Evolutionary conservation across 192 early-diverging fungal species (phyloP), one percentile per base, ranked within the genome.

Genomic region (Coemansia sp.): DNA sequence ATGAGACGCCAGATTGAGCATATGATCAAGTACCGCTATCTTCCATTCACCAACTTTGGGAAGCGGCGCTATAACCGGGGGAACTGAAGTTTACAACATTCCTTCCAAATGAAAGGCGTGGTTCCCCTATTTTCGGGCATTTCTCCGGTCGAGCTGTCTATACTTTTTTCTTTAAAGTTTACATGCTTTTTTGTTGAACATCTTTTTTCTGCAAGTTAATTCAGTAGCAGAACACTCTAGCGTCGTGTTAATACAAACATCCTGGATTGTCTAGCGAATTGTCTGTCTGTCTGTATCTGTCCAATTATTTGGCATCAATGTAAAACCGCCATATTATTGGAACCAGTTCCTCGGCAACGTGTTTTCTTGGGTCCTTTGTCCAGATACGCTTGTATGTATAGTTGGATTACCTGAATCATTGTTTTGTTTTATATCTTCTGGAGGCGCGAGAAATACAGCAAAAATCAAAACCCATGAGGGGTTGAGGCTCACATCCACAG

Each of bases 1-100:
- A 99, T 99, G 98, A 88, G 89, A 70, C 86, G 95, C 64, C 98
- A 98, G 76, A 97, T 99, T 77, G 84, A 88, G 66, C 98, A 98
- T 68, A 99, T 99, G 97, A 89, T 96, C 74, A 95, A 93, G 80
- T 92, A 96, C 84, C 89, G 89, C 67, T 97, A 95, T 66, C 85
- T 94, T 49, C 93, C 93, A 19, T 92, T 92, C 74, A 71, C 72
- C 62, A 89, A 94, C 82, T 78, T 91, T 71, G 89, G 89, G 73
- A 93, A 93, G 83, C 85, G 85, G 80, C 85, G 75, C 57, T 93
- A 93, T 69, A 69, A 65, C 67, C 67, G 71, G 26, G 49, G 61
- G 66, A 76, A 70, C 62, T 68, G 68, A 47, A 52, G 18, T 32
- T 32, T 32, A 32, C 32, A 32, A 4, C 1, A 32, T 32, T 32